A percentile compares a stretch with the other conserved stretches of the same genome.
phyloP scores from a whole-genome alignment of 176 grass and related monocot species.

The Panicum miliaceum region DNA sequence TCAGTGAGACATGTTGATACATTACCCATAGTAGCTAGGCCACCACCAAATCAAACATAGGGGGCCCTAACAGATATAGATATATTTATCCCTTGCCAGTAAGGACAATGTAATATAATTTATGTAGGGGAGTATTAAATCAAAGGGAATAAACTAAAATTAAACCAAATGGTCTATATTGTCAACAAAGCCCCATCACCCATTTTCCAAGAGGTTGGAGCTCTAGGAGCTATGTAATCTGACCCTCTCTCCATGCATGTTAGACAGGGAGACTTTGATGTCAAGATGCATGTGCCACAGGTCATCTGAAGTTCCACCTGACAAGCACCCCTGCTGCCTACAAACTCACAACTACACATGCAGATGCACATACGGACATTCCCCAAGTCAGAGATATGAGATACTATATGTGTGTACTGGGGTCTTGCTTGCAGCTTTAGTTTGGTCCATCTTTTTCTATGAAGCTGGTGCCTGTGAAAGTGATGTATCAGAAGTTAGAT shows the following conservation, averaged over 20 bases:
- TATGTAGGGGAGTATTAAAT: not conserved
- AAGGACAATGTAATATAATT: not conserved
- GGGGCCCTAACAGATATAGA: no score
- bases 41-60: no score
- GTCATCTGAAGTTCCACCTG: conserved; percentile 43
- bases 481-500: conserved; percentile 16
- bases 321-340: conserved; percentile 48
- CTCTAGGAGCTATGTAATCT: conserved; percentile 36
- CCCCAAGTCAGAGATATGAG: conserved; percentile 36
- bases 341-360: conserved; percentile 42
- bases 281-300: conserved; percentile 45
- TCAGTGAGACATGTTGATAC: not conserved
- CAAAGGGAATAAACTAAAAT: not conserved
- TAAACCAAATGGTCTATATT: not conserved
- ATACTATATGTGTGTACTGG: conserved; percentile 29
- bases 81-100: no score
- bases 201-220: conserved; percentile 7
- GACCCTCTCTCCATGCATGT: not conserved
- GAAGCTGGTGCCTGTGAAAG: conserved; percentile 40
- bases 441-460: conserved; percentile 30
- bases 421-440: conserved; percentile 29
- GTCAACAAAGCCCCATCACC: not conserved
- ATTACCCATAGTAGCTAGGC: not conserved
- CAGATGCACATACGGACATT: conserved; percentile 33
- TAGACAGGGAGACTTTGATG: conserved; percentile 34